Evolutionary conservation across 306 rosid species (phyloP).

Genomic region (Gleditsia sinensis): DNA sequence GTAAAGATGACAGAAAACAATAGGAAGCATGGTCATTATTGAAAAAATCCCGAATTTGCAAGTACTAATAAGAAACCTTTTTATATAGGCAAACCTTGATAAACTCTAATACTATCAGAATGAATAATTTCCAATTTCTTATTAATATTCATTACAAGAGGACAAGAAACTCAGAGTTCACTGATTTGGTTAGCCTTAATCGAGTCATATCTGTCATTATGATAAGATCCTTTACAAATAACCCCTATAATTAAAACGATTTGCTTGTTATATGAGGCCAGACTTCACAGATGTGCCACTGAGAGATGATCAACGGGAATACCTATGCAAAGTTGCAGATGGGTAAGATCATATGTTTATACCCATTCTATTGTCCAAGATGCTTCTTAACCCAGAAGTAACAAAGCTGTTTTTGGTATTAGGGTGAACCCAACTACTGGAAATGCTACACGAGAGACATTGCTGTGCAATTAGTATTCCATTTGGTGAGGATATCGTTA

Average conservation of each 20-base stretch:
- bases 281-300: constrained; percentile 97
- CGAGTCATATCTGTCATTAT: background rate
- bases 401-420: constrained; percentile 38
- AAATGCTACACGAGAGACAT: constrained; percentile 83
- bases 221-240: background rate
- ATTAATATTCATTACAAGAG: background rate
- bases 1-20: background rate
- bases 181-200: background rate
- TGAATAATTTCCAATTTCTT: background rate
- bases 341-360: constrained; percentile 51
- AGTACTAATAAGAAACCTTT: background rate
- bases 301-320: constrained; percentile 89
- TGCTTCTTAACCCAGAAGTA: constrained; percentile 24
- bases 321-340: constrained; percentile 89
- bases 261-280: constrained; percentile 37
- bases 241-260: constrained; percentile 15
- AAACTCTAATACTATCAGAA: background rate
- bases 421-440: constrained; percentile 92
- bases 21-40: background rate
- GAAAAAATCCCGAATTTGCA: background rate
- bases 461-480: constrained; percentile 71
- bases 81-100: background rate
- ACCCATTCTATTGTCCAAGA: background rate
- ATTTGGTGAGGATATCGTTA: constrained; percentile 15
- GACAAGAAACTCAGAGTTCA: background rate